Base-by-base conservation (phyloP, 2,329 filamentous ascomycete genomes). In the Chalaropsis ovoidea region DNA sequence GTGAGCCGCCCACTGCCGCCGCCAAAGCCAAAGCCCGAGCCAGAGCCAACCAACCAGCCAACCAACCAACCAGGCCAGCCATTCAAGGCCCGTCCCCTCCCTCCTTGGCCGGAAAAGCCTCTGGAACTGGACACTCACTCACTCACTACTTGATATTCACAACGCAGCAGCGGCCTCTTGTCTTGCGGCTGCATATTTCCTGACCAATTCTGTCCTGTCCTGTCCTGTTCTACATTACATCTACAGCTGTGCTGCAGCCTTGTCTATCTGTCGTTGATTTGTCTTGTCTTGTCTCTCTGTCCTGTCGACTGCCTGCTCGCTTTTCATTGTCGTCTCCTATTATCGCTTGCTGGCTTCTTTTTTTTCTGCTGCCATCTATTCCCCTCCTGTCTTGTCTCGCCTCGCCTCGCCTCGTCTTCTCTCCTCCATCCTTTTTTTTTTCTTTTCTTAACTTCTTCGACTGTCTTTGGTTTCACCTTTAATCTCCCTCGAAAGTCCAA, bases 51-150 rank as follows among this genome's bases (percentile, higher is more conserved):
- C 31, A 58, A 43, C 62, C 49, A 62, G 52, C 54, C 63, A 65
- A 39, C 56, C n/a, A 54, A 24, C 39, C 47, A 64, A 43, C 62
- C 49, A 62, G 60, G 54, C 54, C 63, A 65, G 52, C 58, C 58
- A 65, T 41, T 65, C 64, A 49, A 52, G 35, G 58, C 60, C 45
- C 45, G 45, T 65, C 58, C 64, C 60, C 64, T 65, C 64, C 49
- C 43, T 65, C 52, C 45, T 19, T 39, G 27, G 54, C 54, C n/a
- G 39, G 56, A 56, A 63, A 63, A 64, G 15, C 62, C 47, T 41
- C 42, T 56, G 41, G 27, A 60, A 11, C 52, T 31, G 41, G 35
- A 31, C 31, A 31, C 31, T 31, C 35, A 8, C 35, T 39, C 5
- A 39, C 35, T 39, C 35, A 39, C 35, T 10, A 7, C 8, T 10